Evolutionary conservation across 345 rosid genomes (phyloP), one percentile per base, ranked within the genome.

Genomic region (Crucihimalaya himalaica): DNA sequence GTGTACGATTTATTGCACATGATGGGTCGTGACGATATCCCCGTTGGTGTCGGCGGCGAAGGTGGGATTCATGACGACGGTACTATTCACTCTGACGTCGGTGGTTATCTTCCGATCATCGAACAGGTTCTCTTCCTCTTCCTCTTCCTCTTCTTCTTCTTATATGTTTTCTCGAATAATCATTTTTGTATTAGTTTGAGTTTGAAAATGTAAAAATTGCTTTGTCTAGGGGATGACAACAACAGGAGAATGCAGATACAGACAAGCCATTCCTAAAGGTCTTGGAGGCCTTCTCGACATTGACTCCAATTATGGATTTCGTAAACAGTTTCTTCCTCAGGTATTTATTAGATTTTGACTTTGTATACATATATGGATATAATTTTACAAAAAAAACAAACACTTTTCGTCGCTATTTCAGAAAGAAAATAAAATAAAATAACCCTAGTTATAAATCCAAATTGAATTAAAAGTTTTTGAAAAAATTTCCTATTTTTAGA

Each of bases 41-140:
- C 90, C 0, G 90, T 94, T 16, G 98, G 97, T 29, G 88, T 91
- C 2, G 98, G 98, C 42, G 98, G 97, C 2, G 97, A 94, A 35
- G 98, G 97, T 63, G 95, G 90, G 15, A 83, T 94, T n/a, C 78
- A 76, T 5, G 82, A 77, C 21, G 81, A 89, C 52, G 93, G 98
- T 10, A 84, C 90, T 69, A 79, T 91, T 29, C 85, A 81, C 19
- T 79, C 91, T 1, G 51, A 88, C 82, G 97, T 93, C 53, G 98
- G 97, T 72, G 98, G 98, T 43, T 91, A 86, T 81, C 88, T 88
- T n/a, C 97, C 98, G 12, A 72, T 93, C 4, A 86, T 91, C n/a
- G 97, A 93, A 37, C 98, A 93, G 89, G 97, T 93, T 35, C 39
- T 32, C 39, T 15, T 19, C 52, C 63, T 15, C 12, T 18, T 20